Evolutionary conservation across 805 yeast species (phyloP), one percentile per base, ranked within the genome.

Genomic region (Yarrowia sp.): DNA sequence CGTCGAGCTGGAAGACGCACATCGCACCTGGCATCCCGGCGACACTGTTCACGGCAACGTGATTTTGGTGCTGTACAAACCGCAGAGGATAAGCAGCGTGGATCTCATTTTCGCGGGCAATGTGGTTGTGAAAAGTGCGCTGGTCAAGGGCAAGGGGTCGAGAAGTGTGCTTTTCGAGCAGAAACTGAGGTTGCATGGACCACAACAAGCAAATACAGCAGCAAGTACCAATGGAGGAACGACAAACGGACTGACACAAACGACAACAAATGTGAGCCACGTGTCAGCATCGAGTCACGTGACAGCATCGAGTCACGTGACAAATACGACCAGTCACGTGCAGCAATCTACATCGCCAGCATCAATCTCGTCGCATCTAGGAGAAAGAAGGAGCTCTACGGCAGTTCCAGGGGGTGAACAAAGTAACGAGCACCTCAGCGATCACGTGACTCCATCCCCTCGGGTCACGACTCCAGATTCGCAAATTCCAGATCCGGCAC

Each of bases 1-100:
- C 74, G 85, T 91, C 55, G 79, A 80, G 50, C 78, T 91, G 51
- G 88, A 86, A 67, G 86, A 87, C 64, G 92, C 96, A 0, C 96
- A 90, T 74, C 83, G 84, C 68, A 77, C 83, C 4, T 90, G 88
- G 84, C 77, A 79, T n/a, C 96, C 97, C 0, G 95, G 93, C 14
- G 96, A 90, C 63, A 82, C 81, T 15, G 70, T 74, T 28, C 67
- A 41, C 3, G 79, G 79, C 50, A 67, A 66, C 36, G 76, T 74
- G 35, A 72, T 76, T 31, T 66, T 76, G 43, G 71, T 71, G 35
- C 61, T 74, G 28, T 67, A 70, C n/a, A 70, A 69, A 64, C 70
- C 72, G 2, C 67, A 66, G 33, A 63, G 67, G 17, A 68, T 73
- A 10, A 51, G 69, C 35, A 43, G 61, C 65, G 48, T 76, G 17